These are phyloP conservation scores for Lablab purpureus DNA, from an alignment of 306 rosid species.

Conservation along the genomic window DNA sequence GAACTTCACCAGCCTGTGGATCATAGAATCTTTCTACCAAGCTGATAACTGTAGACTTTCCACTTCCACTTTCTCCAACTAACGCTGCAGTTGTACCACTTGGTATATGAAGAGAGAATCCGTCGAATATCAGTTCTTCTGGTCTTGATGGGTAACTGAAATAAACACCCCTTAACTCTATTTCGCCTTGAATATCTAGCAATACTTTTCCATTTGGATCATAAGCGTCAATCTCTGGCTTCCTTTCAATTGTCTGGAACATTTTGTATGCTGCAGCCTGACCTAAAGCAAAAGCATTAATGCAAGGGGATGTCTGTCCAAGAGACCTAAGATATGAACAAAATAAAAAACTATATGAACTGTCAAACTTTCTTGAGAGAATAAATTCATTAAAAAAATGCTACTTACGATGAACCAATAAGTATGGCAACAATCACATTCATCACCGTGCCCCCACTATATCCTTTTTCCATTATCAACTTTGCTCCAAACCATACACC, in stretches of 20 bases:
- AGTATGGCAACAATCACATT: conserved; percentile 77
- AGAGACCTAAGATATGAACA: conserved; percentile 66
- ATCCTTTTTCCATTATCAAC: conserved; percentile 76
- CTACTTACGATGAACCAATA: conserved; percentile 80
- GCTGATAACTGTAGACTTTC: conserved; percentile 86
- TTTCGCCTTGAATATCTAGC: conserved; percentile 76
- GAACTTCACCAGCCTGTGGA: conserved; percentile 79
- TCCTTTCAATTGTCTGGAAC: conserved; percentile 83
- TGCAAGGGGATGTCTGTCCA: conserved; percentile 87
- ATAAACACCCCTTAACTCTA: conserved; percentile 69
- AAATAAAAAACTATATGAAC: neutral
- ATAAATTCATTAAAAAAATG: neutral
- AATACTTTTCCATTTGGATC: conserved; percentile 67
- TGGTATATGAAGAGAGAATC: conserved; percentile 69
- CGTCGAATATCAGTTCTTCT: conserved; percentile 74
- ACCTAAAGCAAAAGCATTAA: conserved; percentile 86
- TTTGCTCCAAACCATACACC: conserved; percentile 87
- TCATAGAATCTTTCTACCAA: conserved; percentile 91
- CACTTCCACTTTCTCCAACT: conserved; percentile 97
- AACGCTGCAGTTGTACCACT: conserved; percentile 84
- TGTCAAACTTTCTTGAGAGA: neutral
- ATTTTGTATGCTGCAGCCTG: conserved; percentile 93
- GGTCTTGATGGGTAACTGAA: conserved; percentile 92
- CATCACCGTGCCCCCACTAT: conserved; percentile 76
- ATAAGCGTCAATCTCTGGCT: conserved; percentile 78